Evolutionary conservation across 2,329 filamentous ascomycete genomes (phyloP).

Genomic region (Nothomitra cinnamomea): DNA sequence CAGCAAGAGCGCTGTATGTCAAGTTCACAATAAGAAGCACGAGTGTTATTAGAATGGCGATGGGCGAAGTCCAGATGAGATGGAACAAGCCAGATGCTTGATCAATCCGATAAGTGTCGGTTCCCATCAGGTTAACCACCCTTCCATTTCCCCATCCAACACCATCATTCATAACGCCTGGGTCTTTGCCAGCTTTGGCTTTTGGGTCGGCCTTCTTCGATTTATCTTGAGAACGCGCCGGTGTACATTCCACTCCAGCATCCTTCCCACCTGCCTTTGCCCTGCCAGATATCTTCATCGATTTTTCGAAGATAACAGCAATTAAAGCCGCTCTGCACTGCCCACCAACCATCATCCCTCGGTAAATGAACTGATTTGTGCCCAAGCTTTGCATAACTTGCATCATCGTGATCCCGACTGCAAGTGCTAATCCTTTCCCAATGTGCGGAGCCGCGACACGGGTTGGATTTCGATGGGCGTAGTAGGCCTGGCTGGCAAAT

Average conservation of each 20-base stretch:
- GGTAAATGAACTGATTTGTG: conserved; percentile 83
- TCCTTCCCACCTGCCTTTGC: conserved; percentile 63
- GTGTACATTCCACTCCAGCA: conserved; percentile 17
- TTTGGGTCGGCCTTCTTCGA: conserved; percentile 29
- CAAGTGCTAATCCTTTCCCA: conserved; percentile 61
- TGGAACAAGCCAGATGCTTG: conserved; percentile 81
- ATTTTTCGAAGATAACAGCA: conserved; percentile 77
- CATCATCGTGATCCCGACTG: conserved; percentile 71
- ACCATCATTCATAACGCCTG: conserved; percentile 37
- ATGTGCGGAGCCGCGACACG: conserved; percentile 39
- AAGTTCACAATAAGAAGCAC: conserved; percentile 71
- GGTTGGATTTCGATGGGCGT: conserved; percentile 29
- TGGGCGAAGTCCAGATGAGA: conserved; percentile 72
- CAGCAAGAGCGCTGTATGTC: conserved; percentile 75
- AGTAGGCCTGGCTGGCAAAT: conserved; percentile 67
- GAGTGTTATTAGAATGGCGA: conserved; percentile 63
- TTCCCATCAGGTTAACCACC: conserved; percentile 86
- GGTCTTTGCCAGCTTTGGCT: conserved; percentile 23
- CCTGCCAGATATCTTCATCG: conserved; percentile 72
- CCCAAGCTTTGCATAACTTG: conserved; percentile 66
- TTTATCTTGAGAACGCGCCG: neutral
- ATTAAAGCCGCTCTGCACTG: conserved; percentile 70
- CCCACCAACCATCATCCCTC: conserved; percentile 81
- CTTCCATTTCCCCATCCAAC: conserved; percentile 84
- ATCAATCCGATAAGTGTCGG: conserved; percentile 85